Base-by-base conservation (phyloP, 371 early-diverging fungal genomes). In the Rhizopus microsporus region DNA sequence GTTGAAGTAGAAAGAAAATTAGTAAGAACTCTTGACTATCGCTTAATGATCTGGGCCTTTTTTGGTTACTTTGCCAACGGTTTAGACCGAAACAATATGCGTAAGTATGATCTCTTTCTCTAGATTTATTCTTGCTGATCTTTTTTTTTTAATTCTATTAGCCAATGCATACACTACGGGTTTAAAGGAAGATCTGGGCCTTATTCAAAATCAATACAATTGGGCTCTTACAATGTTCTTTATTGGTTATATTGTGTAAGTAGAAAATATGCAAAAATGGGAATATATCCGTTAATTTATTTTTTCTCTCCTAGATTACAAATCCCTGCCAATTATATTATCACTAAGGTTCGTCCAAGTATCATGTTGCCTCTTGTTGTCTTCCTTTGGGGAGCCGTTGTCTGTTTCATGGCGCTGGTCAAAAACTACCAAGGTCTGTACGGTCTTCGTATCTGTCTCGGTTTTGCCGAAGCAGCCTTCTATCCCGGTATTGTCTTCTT, bases 11-110 rank as follows among this genome's bases (percentile, higher is more conserved):
- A 66, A 51, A 66, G 64, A 15, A 64, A 62, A 8, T 77, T 90
- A 34, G 72, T 91, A 9, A 77, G 82, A 53, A 88, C 84, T 58
- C 69, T 91, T 30, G 92, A 92, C 66, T 51, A 63, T 23, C 83
- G 86, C 16, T 64, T 93, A 4, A 76, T 91, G 51, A 83, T 92
- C 5, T 80, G 88, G 67, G 78, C 91, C 34, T 75, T 83, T 50
- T 68, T 86, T 32, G 81, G 87, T 15, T 91, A 91, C 55, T 77
- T 91, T 50, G 84, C 89, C 44, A 84, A 82, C 52, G 86, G 86
- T 56, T 68, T 93, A 8, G 92, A 91, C 65, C 82, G 92, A 45
- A 84, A 84, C 51, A 93, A 91, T 59, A 88, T 93, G 68, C 90
- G 83, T 74, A 69, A 67, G 72, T 63, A 15, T 33, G 39, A 23